Evolutionary conservation across 768 basidiomycete genomes (phyloP).

Genomic region (Lepiota venenata): DNA sequence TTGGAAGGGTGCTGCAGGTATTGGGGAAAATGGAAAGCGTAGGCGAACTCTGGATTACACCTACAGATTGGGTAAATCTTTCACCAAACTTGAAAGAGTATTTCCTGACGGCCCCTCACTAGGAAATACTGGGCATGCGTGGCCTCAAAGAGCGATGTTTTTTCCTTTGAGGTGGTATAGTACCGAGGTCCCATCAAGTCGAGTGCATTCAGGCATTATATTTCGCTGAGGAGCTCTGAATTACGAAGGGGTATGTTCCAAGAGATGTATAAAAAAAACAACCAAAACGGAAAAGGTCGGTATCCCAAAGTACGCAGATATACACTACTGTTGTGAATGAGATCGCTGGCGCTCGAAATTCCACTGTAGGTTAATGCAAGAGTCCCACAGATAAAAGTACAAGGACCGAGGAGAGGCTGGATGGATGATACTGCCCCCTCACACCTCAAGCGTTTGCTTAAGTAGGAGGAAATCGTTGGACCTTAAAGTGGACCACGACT

Average conservation of each 20-base stretch:
- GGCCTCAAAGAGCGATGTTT: constrained; percentile 82
- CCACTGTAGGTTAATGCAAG: background rate
- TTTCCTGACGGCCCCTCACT: constrained; percentile 11
- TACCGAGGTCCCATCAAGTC: background rate
- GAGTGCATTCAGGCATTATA: background rate
- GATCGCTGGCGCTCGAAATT: no score
- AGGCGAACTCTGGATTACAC: constrained; percentile 85
- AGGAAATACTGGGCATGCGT: constrained; percentile 80
- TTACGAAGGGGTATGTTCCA: no score
- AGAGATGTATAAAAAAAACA: no score
- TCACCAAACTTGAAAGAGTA: no score
- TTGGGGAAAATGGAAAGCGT: constrained; percentile 90
- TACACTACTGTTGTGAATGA: no score
- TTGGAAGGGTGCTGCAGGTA: constrained; percentile 94
- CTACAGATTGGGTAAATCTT: constrained; percentile 76
- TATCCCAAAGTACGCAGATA: no score
- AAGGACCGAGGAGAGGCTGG: background rate
- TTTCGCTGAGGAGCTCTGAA: no score
- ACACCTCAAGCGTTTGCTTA: constrained; percentile 55
- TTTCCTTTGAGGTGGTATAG: constrained; percentile 46
- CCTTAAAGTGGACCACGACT: constrained; percentile 45
- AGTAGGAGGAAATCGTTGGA: constrained; percentile 50
- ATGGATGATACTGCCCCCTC: constrained; percentile 13
- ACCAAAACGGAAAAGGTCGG: no score
- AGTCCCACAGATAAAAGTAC: background rate